Evolutionary conservation across 2,329 filamentous ascomycete species (phyloP).

Genomic region (Clarireedia sp.): DNA sequence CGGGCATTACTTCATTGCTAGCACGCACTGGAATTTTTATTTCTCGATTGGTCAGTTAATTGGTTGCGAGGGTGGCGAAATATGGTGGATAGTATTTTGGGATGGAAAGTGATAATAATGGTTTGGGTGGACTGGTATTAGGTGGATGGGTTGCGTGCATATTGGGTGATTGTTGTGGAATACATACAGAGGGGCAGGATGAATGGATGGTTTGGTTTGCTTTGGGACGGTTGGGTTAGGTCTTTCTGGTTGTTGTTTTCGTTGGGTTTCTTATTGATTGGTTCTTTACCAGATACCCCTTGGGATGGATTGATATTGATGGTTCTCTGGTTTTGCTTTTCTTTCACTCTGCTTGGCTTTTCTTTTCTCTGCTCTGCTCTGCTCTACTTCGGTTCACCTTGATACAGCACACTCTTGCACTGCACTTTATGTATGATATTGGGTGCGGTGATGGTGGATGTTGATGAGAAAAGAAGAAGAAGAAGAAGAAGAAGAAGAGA

Average conservation of each 20-base stretch:
- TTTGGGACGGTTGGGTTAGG: background rate
- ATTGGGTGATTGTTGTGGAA: background rate
- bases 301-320: conserved; percentile 6
- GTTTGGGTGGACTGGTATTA: background rate
- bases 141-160: background rate
- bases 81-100: background rate
- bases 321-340: background rate
- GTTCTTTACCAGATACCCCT: conserved; percentile 9
- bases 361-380: too few relatives aligned
- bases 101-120: background rate
- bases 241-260: background rate
- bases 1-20: conserved; percentile 1
- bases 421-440: background rate
- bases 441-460: background rate
- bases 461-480: background rate
- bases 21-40: too few relatives aligned
- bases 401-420: too few relatives aligned
- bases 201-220: background rate
- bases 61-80: background rate
- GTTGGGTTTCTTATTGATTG: conserved; percentile 5
- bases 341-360: too few relatives aligned
- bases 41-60: too few relatives aligned
- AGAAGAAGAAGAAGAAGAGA: too few relatives aligned
- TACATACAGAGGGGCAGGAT: background rate
- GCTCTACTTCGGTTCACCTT: too few relatives aligned